phyloP scores from a whole-genome alignment of 2,329 filamentous ascomycete genomes.

The Fonsecaea monophora region DNA sequence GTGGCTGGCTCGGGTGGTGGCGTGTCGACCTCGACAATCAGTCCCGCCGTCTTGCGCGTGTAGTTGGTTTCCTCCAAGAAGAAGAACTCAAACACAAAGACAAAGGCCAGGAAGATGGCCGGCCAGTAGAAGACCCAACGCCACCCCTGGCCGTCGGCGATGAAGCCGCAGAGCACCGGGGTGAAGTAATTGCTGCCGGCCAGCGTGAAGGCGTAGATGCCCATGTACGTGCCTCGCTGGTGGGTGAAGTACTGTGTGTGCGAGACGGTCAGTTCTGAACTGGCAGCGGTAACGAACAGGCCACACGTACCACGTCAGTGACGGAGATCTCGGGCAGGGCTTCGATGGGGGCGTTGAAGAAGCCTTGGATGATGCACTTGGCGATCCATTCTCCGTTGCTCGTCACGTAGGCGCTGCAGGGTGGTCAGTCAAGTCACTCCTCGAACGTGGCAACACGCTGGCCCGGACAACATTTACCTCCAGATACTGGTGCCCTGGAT shows the following conservation, averaged over 20 bases:
- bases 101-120: conserved; percentile 32
- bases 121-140: conserved; percentile 39
- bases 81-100: conserved; percentile 36
- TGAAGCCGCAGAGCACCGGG: conserved; percentile 47
- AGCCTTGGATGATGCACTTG: conserved; percentile 56
- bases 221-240: conserved; percentile 38
- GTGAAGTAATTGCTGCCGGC: conserved; percentile 42
- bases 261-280: background rate
- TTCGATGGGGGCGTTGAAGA: conserved; percentile 58
- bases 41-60: conserved; percentile 23
- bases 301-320: conserved; percentile 50
- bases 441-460: too few relatives aligned
- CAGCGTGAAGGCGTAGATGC: conserved; percentile 36
- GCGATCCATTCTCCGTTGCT: conserved; percentile 58
- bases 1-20: conserved; percentile 21
- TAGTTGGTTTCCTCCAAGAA: conserved; percentile 40
- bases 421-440: background rate
- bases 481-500: conserved; percentile 24
- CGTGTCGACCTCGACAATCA: conserved; percentile 17
- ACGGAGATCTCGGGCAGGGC: conserved; percentile 57
- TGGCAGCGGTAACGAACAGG: too few relatives aligned
- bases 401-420: conserved; percentile 49
- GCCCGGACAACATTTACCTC: conserved; percentile 16
- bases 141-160: conserved; percentile 39
- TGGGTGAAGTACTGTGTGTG: conserved; percentile 44